Percentiles rank a stretch among this genome's conserved stretches.
Evolutionary conservation across 2,329 filamentous ascomycete genomes (phyloP).

Genomic region (Fusarium robinianum): DNA sequence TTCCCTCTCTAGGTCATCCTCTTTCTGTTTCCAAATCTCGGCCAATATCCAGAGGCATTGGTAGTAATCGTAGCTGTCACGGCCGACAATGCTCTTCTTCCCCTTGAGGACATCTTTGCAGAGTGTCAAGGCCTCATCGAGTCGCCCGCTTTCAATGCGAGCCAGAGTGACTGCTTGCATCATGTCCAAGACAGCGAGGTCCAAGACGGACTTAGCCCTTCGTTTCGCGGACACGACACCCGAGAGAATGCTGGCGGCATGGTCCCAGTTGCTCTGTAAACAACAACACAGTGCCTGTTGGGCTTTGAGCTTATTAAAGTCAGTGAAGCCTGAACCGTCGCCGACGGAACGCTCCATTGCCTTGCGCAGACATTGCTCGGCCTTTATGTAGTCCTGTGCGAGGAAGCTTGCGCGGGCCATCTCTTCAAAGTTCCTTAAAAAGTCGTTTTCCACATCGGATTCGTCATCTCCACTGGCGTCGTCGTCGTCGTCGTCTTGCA

Average conservation of each 20-base stretch:
- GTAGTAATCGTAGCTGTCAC: conserved; percentile 2
- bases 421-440: conserved; percentile 1
- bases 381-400: neutral
- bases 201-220: neutral
- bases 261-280: conserved; percentile 5
- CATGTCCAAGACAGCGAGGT: conserved; percentile 1
- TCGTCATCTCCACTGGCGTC: neutral
- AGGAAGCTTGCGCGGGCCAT: conserved; percentile 4
- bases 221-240: no score
- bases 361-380: conserved; percentile 6
- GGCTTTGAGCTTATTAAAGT: neutral
- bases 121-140: neutral
- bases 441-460: neutral
- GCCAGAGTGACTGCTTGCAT: conserved; percentile 5
- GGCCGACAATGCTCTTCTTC: conserved; percentile 4
- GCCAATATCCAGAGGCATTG: conserved; percentile 1
- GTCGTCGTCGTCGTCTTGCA: neutral
- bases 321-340: neutral
- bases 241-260: neutral
- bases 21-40: conserved; percentile 4
- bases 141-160: neutral
- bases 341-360: neutral
- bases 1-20: neutral
- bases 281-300: conserved; percentile 8
- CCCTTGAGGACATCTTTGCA: conserved; percentile 1